These are phyloP conservation scores for Solanum bukasovii DNA, from an alignment of 257 asterid genomes.

Conservation along the genomic window DNA sequence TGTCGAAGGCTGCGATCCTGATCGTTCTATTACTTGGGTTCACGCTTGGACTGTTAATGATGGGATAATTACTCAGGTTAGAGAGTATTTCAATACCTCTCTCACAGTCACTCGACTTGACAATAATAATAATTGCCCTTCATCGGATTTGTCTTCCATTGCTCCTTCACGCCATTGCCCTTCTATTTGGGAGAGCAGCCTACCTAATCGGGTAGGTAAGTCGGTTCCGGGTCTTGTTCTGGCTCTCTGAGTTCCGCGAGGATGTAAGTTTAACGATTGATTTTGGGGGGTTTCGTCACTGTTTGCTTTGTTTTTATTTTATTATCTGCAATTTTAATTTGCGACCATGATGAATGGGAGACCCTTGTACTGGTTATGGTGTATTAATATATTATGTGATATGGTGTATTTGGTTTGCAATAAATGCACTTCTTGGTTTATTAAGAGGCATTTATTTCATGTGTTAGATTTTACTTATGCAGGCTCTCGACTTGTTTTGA, in stretches of 20 bases:
- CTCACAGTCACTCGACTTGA: constrained; percentile 76
- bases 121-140: not conserved
- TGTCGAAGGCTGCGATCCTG: constrained; percentile 68
- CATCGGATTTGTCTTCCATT: constrained; percentile 11
- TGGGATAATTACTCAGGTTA: constrained; percentile 92
- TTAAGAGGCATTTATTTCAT: not conserved
- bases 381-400: not conserved
- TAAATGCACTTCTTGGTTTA: constrained; percentile 1
- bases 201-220: constrained; percentile 65
- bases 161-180: constrained; percentile 41
- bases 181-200: constrained; percentile 82
- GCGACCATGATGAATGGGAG: constrained; percentile 20
- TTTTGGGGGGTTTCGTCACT: not conserved
- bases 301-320: not conserved
- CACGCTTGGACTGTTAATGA: constrained; percentile 98
- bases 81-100: constrained; percentile 93
- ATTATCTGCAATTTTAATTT: not conserved
- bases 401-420: constrained; percentile 13
- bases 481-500: too few relatives aligned
- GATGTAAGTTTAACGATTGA: constrained; percentile 22
- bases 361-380: constrained; percentile 2
- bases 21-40: constrained; percentile 68
- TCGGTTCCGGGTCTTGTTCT: constrained; percentile 87
- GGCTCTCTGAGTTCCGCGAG: constrained; percentile 34
- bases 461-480: not conserved